Base-by-base conservation (phyloP, 1,284 basidiomycete genomes). In the Trametes versicolor region DNA sequence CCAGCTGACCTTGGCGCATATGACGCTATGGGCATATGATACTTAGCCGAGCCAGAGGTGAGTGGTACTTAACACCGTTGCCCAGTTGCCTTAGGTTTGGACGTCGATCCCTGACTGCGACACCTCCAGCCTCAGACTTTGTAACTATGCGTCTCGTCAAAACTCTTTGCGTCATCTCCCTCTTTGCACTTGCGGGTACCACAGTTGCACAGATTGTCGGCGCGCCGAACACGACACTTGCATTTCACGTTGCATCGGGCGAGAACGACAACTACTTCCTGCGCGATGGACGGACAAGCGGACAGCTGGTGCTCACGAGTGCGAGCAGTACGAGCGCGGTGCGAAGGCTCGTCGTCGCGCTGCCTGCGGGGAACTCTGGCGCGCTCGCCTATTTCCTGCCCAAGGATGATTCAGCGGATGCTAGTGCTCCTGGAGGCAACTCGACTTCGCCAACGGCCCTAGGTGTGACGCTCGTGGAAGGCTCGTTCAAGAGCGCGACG, bases 231-330 rank as follows among this genome's bases (percentile, higher is more conserved):
- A 29, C 63, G 15, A 63, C 43, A 39, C 62, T 71, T 19, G 48
- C 67, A 25, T 73, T 76, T 55, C 64, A 72, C 32, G 68, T 75
- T 17, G 60, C 63, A 0, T 72, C 68, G 58, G 79, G 77, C 17
- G 77, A 77, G 0, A 79, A 81, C 69, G 75, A 80, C 68, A 83
- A 83, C 67, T 81, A 80, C 67, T 76, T 82, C 45, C 75, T 78
- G 48, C 70, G 81, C n/a, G 79, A 81, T 62, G 77, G 77, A 64
- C 49, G 75, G 32, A 80, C 80, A 1, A 71, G 79, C 1, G 79
- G 74, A 0, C 81, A 82, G 69, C 70, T 82, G 15, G 68, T 83
- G 13, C 63, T 82, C 2, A 76, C 76, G 55, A 79, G 76, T 53
- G 56, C 76, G 17, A 74, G 71, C 39, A 72, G 70, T 12, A 70